Evolutionary conservation across 2,329 filamentous ascomycete genomes (phyloP).

Genomic region (Cytospora leucostoma): DNA sequence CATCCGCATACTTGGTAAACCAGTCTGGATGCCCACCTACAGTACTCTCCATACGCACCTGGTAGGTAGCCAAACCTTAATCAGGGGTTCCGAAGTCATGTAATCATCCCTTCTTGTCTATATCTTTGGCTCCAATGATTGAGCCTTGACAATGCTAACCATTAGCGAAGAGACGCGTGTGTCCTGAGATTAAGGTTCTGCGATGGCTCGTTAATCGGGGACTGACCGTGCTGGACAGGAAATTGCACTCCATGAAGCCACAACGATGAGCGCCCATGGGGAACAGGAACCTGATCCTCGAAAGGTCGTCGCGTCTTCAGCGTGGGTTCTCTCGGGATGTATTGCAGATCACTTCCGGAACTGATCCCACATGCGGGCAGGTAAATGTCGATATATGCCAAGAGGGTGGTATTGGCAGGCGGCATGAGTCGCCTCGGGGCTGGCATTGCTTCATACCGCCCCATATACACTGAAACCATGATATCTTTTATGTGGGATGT

Average conservation of each 20-base stretch:
- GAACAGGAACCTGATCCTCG: background rate
- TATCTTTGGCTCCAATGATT: no score
- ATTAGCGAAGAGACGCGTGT: no score
- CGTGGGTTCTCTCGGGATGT: background rate
- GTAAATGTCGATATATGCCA: background rate
- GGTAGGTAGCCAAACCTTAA: no score
- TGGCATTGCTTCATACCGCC: background rate
- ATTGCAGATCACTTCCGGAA: background rate
- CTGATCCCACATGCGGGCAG: background rate
- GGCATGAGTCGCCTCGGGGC: background rate
- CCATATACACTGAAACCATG: background rate
- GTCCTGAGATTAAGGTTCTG: background rate
- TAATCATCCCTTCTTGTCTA: no score
- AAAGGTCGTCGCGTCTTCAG: background rate
- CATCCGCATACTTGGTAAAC: no score
- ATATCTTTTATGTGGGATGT: background rate
- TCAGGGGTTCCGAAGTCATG: no score
- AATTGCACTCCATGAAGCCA: background rate
- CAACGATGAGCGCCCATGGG: no score
- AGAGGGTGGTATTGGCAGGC: constrained; percentile 1
- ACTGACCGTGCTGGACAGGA: background rate
- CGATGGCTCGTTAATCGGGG: background rate
- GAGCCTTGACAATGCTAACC: no score
- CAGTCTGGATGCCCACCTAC: no score
- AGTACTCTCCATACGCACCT: no score